Evolutionary conservation across 2,329 filamentous ascomycete genomes (phyloP).

Genomic region (Trichoderma citrinoviride): DNA sequence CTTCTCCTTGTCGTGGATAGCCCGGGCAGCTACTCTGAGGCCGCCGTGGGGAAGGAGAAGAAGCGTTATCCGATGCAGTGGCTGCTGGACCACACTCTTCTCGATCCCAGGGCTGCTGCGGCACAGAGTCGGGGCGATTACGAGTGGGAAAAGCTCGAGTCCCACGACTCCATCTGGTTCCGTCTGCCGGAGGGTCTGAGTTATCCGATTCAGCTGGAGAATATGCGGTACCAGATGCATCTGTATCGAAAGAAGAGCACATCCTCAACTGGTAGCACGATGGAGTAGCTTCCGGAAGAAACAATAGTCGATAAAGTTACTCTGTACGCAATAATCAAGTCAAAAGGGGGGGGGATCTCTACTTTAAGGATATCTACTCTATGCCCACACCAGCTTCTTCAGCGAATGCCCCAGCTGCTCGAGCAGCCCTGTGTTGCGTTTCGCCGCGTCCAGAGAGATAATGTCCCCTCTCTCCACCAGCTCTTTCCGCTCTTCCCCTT

Average conservation of each 20-base stretch:
- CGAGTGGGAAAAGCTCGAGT: conserved; percentile 71
- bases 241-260: conserved; percentile 55
- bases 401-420: conserved; percentile 86
- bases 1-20: conserved; percentile 86
- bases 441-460: conserved; percentile 80
- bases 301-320: not conserved
- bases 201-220: conserved; percentile 85
- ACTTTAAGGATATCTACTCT: conserved; percentile 9
- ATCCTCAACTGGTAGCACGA: not conserved
- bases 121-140: conserved; percentile 29
- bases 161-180: conserved; percentile 82
- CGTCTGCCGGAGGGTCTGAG: conserved; percentile 63
- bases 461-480: conserved; percentile 65
- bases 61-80: conserved; percentile 89
- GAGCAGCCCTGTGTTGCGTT: conserved; percentile 78
- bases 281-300: not conserved
- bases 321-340: not conserved
- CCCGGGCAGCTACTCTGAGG: conserved; percentile 86
- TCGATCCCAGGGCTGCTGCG: conserved; percentile 39
- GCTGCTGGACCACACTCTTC: conserved; percentile 78
- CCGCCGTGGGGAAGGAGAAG: conserved; percentile 61
- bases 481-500: conserved; percentile 43
- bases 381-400: conserved; percentile 90
- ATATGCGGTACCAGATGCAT: conserved; percentile 94
- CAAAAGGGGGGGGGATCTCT: not conserved